Base-by-base conservation (phyloP, 2,329 filamentous ascomycete species). In the Claviceps monticola region DNA sequence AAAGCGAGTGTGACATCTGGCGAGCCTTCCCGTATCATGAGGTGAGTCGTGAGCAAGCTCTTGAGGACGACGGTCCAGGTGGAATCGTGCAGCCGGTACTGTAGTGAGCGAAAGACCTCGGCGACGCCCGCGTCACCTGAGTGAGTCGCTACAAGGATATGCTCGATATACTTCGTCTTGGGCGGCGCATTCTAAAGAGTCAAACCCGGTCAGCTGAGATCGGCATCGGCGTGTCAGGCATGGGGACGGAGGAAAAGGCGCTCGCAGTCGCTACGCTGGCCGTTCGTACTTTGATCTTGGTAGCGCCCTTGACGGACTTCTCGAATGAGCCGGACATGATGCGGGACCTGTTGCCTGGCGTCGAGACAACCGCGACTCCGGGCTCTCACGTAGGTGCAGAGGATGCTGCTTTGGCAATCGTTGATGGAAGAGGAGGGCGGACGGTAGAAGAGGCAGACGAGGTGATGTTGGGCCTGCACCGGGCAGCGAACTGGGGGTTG, bases 41-140 rank as follows among this genome's bases (percentile, higher is more conserved):
- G 74, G 67, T 98, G 93, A 46, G 95, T 82, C 48, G 95, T 93
- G 61, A 97, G 95, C 59, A 98, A 75, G 61, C 88, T 84, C 74
- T 98, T 98, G 82, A 96, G 95, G 57, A 95, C 91, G 53, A 97
- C 89, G n/a, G 93, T 98, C 93, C 93, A 98, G 75, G 93, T 95
- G 59, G 91, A 91, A 67, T 98, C 93, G 65, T 89, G 84, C 58
- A 98, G 71, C 50, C 93, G 82, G 66, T 88, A 82, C 65, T 94
- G 89, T 51, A 98, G 74, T 43, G 89, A 88, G 55, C 93, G 84
- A 68, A 98, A 97, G 63, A 98, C 87, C 71, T 98, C 93, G 54
- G 84, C 91, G 54, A 98, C 88, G 59, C 91, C 93, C 51, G 88
- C 86, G 70, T 98, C 93, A 60, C 90, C 93, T 21, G 89, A 85